phyloP scores from a whole-genome alignment of 208 protist species.

The Lotmaria passim region DNA sequence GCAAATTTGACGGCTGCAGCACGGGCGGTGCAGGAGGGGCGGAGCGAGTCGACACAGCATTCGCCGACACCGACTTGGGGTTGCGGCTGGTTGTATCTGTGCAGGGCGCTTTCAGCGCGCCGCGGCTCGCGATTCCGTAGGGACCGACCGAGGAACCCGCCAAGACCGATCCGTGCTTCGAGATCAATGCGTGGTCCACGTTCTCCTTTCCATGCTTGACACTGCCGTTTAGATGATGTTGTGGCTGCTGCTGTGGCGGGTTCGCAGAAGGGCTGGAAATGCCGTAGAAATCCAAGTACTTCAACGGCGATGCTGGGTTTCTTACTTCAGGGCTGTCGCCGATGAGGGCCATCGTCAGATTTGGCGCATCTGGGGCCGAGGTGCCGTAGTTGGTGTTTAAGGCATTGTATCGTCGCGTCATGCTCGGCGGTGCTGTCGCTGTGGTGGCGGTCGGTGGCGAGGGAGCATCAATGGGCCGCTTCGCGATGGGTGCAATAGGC shows the following conservation, averaged over 20 bases:
- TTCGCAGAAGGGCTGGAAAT: not conserved
- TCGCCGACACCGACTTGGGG: not conserved
- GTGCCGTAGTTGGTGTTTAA: conserved; percentile 13
- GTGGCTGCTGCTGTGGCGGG: not conserved
- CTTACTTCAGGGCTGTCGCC: not conserved
- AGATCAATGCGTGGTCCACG: not conserved
- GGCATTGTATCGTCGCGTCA: conserved; percentile 11
- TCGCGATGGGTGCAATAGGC: conserved; percentile 27
- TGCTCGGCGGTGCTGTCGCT: not conserved
- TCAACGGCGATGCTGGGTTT: conserved; percentile 13
- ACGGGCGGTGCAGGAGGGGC: not conserved
- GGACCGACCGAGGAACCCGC: conserved; percentile 4
- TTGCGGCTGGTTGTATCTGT: not conserved
- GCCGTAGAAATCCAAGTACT: conserved; percentile 11
- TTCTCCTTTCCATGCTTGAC: conserved; percentile 1
- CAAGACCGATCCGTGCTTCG: not conserved
- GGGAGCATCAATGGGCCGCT: conserved; percentile 23
- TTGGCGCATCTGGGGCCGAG: not conserved
- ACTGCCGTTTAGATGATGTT: not conserved
- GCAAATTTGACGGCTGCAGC: not conserved
- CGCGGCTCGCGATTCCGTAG: conserved; percentile 10
- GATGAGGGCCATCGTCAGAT: not conserved
- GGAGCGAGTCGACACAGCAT: not conserved
- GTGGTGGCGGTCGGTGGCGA: not conserved
- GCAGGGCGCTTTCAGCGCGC: no score